Conservation (phyloP, 1,284 basidiomycete species). For the Gomphus bonarii region DNA sequence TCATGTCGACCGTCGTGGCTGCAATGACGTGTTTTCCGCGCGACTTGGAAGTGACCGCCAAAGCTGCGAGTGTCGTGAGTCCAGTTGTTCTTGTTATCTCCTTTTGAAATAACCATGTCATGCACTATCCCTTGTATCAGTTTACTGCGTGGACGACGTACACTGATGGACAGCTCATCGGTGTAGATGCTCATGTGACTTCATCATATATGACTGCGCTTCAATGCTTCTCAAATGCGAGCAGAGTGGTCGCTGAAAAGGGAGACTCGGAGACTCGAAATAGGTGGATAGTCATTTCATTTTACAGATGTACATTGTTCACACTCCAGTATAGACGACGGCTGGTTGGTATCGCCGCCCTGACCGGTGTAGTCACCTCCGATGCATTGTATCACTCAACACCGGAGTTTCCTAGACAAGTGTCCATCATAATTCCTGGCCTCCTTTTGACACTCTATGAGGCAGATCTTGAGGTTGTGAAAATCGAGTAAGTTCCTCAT, state of each 20-base stretch:
- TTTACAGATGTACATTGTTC: slow-evolving; percentile 1
- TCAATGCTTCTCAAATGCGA: slow-evolving; percentile 56
- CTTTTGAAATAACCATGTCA: background rate
- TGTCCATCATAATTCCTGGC: slow-evolving; percentile 63
- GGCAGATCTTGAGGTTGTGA: slow-evolving; percentile 48
- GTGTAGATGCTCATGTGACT: slow-evolving; percentile 64
- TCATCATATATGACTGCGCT: slow-evolving; percentile 65
- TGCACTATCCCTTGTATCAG: slow-evolving; percentile 26
- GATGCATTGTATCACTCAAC: slow-evolving; percentile 76
- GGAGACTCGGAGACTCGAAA: slow-evolving; percentile 59
- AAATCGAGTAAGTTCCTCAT: slow-evolving; percentile 49
- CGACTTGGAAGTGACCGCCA: slow-evolving; percentile 80
- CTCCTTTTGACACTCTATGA: slow-evolving; percentile 65
- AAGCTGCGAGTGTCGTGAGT: slow-evolving; percentile 75
- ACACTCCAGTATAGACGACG: slow-evolving; percentile 48
- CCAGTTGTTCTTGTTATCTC: background rate
- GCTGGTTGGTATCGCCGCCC: slow-evolving; percentile 76
- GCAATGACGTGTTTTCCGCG: slow-evolving; percentile 53
- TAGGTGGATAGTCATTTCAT: slow-evolving; percentile 30
- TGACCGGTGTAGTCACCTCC: slow-evolving; percentile 75
- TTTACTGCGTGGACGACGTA: slow-evolving; percentile 92
- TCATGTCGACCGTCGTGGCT: slow-evolving; percentile 65
- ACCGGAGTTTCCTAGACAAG: slow-evolving; percentile 67
- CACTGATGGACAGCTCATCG: slow-evolving; percentile 75
- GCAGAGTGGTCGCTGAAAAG: slow-evolving; percentile 33